These are phyloP conservation scores for Sporothrix brasiliensis DNA, from an alignment of 2,329 filamentous ascomycete genomes.

Conservation along the genomic window DNA sequence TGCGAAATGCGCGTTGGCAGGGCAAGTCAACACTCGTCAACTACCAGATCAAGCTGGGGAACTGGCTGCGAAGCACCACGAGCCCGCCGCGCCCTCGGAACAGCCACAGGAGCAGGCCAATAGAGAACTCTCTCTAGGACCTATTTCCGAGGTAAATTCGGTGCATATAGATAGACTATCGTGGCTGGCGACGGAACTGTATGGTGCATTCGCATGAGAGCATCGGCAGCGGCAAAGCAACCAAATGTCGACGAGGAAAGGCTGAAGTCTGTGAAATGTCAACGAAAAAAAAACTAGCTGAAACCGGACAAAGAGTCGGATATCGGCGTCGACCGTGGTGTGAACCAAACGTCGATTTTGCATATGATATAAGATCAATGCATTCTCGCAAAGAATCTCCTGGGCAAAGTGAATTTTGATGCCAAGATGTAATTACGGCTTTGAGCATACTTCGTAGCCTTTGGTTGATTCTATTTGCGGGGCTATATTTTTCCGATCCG, in stretches of 20 bases:
- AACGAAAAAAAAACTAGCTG: too few species aligned
- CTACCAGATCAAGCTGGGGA: not conserved
- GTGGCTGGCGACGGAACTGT: not conserved
- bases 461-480: not conserved
- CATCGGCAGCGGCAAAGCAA: not conserved
- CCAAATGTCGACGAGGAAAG: not conserved
- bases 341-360: not conserved
- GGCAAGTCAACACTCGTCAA: slow-evolving; percentile 36
- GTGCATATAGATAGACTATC: not conserved
- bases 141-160: not conserved
- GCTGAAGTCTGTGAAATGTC: not conserved
- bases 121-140: slow-evolving; percentile 13
- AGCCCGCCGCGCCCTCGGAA: not conserved
- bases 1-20: not conserved
- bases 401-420: not conserved
- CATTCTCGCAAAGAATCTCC: not conserved
- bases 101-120: not conserved
- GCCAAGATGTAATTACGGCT: too few species aligned
- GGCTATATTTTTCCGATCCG: slow-evolving; percentile 24
- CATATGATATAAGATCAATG: too few species aligned
- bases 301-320: not conserved
- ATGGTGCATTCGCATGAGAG: not conserved
- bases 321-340: not conserved
- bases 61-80: not conserved
- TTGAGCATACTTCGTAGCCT: too few species aligned